phyloP scores from a whole-genome alignment of 768 basidiomycete species.

The Pulveroboletus sp. region DNA sequence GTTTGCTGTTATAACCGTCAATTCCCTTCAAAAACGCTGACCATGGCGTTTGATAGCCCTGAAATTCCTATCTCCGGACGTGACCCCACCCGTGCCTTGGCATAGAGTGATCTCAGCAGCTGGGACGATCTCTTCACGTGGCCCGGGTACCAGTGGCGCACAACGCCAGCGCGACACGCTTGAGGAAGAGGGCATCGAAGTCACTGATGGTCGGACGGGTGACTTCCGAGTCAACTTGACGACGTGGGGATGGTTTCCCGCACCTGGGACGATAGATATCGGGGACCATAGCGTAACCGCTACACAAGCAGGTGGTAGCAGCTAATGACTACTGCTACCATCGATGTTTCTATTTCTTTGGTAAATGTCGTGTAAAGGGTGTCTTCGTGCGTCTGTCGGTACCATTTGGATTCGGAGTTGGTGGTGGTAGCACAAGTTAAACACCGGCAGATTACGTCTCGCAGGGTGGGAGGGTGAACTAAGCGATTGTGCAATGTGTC shows the following conservation, averaged over 20 bases:
- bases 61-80: constrained; percentile 60
- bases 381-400: not conserved
- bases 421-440: too few relatives aligned
- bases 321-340: not conserved
- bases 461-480: too few relatives aligned
- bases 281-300: constrained; percentile 2
- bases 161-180: constrained; percentile 70
- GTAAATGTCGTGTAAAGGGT: not conserved
- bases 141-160: constrained; percentile 78
- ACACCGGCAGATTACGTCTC: too few relatives aligned
- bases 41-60: constrained; percentile 47
- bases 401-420: not conserved
- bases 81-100: constrained; percentile 73
- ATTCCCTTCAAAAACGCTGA: not conserved
- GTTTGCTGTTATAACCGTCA: constrained; percentile 31
- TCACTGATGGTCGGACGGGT: constrained; percentile 50
- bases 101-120: constrained; percentile 69
- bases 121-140: constrained; percentile 76
- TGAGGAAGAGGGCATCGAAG: constrained; percentile 79
- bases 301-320: not conserved
- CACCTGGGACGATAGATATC: constrained; percentile 21
- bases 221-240: constrained; percentile 55
- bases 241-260: constrained; percentile 67
- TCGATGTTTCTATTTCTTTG: not conserved
- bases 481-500: not conserved